Evolutionary conservation across 2,329 filamentous ascomycete species (phyloP).

Genomic region (Aspergillus sp.): DNA sequence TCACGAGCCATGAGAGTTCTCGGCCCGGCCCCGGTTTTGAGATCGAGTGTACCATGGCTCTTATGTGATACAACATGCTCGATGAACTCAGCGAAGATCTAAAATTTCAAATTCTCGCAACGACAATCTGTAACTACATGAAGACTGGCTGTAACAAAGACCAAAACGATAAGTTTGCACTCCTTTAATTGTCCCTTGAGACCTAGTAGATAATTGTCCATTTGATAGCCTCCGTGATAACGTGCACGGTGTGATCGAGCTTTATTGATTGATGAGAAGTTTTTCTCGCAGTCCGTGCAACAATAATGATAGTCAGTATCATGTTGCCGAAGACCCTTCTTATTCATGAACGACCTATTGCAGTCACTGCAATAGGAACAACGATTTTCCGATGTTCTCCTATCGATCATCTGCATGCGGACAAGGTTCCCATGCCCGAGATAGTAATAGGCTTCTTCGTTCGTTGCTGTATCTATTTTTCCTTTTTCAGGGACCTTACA

Average conservation of each 20-base stretch:
- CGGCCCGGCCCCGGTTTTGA: background rate
- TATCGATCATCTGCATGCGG: too few species aligned
- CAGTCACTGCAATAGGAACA: background rate
- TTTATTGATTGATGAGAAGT: background rate
- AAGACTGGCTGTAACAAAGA: background rate
- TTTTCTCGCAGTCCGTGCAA: background rate
- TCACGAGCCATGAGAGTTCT: background rate
- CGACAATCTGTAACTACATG: background rate
- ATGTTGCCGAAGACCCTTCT: background rate
- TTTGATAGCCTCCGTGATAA: background rate
- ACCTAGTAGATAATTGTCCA: background rate
- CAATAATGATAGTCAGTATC: background rate
- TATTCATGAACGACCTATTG: background rate
- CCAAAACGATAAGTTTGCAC: background rate
- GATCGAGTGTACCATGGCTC: background rate
- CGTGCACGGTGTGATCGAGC: background rate
- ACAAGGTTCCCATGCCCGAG: too few species aligned
- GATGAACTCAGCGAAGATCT: background rate
- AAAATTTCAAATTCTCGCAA: background rate
- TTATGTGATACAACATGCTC: background rate
- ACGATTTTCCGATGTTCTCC: background rate
- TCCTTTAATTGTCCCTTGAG: background rate
- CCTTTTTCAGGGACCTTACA: too few species aligned
- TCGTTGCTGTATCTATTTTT: too few species aligned
- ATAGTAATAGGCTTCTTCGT: too few species aligned